Base-by-base conservation (phyloP, 2,329 filamentous ascomycete species). In the Claviceps digitariae region DNA sequence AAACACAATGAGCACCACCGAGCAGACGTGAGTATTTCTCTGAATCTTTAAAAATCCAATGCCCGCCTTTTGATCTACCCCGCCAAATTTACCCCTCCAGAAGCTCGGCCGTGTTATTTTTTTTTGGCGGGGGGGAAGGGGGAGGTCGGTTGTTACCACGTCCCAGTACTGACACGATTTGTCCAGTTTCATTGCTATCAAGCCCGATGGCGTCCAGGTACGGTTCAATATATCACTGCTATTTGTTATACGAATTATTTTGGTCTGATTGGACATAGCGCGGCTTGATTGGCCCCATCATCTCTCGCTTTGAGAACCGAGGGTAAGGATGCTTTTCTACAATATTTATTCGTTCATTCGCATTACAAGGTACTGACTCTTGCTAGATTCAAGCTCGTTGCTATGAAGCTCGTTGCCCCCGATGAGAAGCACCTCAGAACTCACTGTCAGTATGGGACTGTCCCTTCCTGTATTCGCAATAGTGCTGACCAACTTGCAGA, bases 121-220 rank as follows among this genome's bases (percentile, higher is more conserved):
- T 48, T 51, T 36, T 46, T 54, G 20, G 9, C 9, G 13, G 17
- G 1, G 44, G 8, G 6, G 27, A 21, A 17, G 15, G 45, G 10
- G 8, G 36, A 38, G 15, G 15, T 38, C 36, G 8, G 17, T 50
- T 34, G 36, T 15, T 25, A 29, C 21, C 21, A 12, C 27, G n/a
- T 2, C 29, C 29, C 20, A 20, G 21, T 36, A n/a, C 60, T 67
- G 54, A 68, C 60, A 52, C 45, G 56, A 57, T 53, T 27, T 51
- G 15, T 63, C 63, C 68, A 97, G 91, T 79, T 97, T 97, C 87
- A 97, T 97, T 82, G 93, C 93, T 72, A 89, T 98, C 83, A 98
- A 98, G 90, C 93, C 91, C 66, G 93, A 97, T 78, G 93, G 93
- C 74, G 93, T 97, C 77, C 93, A 96, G 85, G 90, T 95, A 84